Evolutionary conservation across 2,329 filamentous ascomycete species (phyloP).

Genomic region (Ascosphaera apis): DNA sequence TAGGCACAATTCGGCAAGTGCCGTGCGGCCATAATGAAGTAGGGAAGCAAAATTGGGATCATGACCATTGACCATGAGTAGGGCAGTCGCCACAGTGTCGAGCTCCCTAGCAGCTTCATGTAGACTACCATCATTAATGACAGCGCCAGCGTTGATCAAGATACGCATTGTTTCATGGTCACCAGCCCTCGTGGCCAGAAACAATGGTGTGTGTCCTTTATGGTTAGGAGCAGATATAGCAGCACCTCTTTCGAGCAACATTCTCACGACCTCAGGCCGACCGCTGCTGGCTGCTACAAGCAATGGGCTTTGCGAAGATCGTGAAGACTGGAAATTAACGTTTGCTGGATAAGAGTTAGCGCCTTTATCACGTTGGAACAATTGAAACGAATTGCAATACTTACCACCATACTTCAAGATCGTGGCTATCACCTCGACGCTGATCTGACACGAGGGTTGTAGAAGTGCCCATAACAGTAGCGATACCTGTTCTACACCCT

Average conservation of each 20-base stretch:
- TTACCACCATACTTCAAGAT: slow-evolving; percentile 27
- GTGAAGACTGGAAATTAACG: slow-evolving; percentile 30
- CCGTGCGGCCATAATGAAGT: slow-evolving; percentile 37
- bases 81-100: slow-evolving; percentile 31
- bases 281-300: slow-evolving; percentile 34
- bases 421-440: slow-evolving; percentile 32
- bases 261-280: slow-evolving; percentile 33
- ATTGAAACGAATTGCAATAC: slow-evolving; percentile 1
- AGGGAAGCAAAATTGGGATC: slow-evolving; percentile 42
- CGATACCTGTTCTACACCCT: slow-evolving; percentile 32
- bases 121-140: slow-evolving; percentile 40
- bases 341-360: slow-evolving; percentile 21
- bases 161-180: slow-evolving; percentile 29
- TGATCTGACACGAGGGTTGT: slow-evolving; percentile 40
- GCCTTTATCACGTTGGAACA: slow-evolving; percentile 2
- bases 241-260: slow-evolving; percentile 33
- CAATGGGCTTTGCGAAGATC: slow-evolving; percentile 33
- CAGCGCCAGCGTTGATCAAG: slow-evolving; percentile 32
- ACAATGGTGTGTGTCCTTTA: slow-evolving; percentile 34
- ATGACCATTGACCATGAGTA: slow-evolving; percentile 36
- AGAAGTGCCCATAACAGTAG: slow-evolving; percentile 38
- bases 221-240: slow-evolving; percentile 36
- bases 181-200: slow-evolving; percentile 33
- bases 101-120: slow-evolving; percentile 40
- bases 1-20: slow-evolving; percentile 39